phyloP scores from a whole-genome alignment of 768 basidiomycete species.

The Phaeotremella fagi region DNA sequence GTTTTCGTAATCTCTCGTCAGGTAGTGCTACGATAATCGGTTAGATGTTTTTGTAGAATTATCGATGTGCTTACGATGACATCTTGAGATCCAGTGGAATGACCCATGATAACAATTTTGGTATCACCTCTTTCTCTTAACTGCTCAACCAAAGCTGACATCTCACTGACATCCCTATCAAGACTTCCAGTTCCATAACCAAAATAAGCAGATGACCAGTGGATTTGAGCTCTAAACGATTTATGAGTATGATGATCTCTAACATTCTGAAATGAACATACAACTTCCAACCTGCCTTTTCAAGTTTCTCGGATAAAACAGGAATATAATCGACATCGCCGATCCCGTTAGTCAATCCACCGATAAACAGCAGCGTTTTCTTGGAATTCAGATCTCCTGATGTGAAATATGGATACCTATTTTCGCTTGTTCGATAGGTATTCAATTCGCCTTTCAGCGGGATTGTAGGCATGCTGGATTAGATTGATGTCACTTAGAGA shows the following conservation, averaged over 20 bases:
- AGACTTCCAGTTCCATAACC: conserved; percentile 36
- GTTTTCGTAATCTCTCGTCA: conserved; percentile 13
- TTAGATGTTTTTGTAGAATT: no score
- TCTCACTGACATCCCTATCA: conserved; percentile 35
- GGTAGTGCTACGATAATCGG: no score
- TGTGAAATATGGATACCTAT: conserved; percentile 29
- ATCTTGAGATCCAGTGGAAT: conserved; percentile 46
- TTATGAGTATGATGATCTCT: background rate
- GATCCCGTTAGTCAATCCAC: conserved; percentile 41
- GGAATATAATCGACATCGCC: conserved; percentile 23
- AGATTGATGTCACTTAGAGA: no score
- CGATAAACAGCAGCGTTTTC: conserved; percentile 38
- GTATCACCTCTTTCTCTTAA: conserved; percentile 28
- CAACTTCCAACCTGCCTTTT: conserved; percentile 35
- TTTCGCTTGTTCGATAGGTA: no score
- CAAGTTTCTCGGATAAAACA: conserved; percentile 19
- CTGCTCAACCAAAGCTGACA: conserved; percentile 34
- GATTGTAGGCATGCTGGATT: no score
- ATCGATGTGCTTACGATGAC: no score
- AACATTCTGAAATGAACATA: background rate
- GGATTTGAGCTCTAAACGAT: conserved; percentile 31
- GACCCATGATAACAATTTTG: conserved; percentile 42
- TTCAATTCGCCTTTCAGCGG: no score
- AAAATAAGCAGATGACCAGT: conserved; percentile 37
- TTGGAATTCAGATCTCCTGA: conserved; percentile 25